Evolutionary conservation across 441 rosid species (phyloP), one percentile per base, ranked within the genome.

Genomic region (Erodium moschatum): DNA sequence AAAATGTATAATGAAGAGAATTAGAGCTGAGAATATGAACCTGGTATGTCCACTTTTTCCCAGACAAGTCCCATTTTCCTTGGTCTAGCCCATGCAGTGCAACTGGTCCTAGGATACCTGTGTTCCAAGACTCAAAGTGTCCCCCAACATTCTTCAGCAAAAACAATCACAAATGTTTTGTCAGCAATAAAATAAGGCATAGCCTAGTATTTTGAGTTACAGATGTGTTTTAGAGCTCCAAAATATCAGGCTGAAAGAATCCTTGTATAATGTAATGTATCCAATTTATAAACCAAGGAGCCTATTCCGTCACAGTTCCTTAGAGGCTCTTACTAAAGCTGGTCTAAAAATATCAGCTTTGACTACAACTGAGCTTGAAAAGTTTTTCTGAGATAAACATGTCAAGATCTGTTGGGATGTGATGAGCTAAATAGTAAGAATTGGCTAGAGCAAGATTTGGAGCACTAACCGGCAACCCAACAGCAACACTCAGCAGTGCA

Each of bases 21-120:
- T 16, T 2, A 70, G 64, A 74, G 16, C 50, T 33, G 38, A 33
- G 38, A 5, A 33, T 18, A 65, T 70, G 18, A 64, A 27, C 97
- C 96, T 91, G 97, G 66, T 94, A 93, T 21, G 97, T 91, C 97
- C 98, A 93, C 65, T 87, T 91, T 73, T 88, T 89, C 93, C 93
- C 80, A 64, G 98, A 85, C 67, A 93, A 75, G 79, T 91, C 97
- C 85, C 82, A 77, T 81, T 89, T 93, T 69, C 96, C 98, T 74
- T 86, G 88, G 68, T 84, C 82, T 71, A 89, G 88, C 52, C 98
- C 97, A 48, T 84, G 95, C 58, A 93, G 76, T 71, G 92, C 96
- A 64, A 91, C 97, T 6, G 98, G 97, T 63, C 98, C 98, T 5
- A 87, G 86, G 82, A 94, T 86, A 75, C 97, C 98, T 0, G 96